These are phyloP conservation scores for Penicillium arizonense DNA, from an alignment of 495 filamentous ascomycete genomes.

Conservation along the genomic window DNA sequence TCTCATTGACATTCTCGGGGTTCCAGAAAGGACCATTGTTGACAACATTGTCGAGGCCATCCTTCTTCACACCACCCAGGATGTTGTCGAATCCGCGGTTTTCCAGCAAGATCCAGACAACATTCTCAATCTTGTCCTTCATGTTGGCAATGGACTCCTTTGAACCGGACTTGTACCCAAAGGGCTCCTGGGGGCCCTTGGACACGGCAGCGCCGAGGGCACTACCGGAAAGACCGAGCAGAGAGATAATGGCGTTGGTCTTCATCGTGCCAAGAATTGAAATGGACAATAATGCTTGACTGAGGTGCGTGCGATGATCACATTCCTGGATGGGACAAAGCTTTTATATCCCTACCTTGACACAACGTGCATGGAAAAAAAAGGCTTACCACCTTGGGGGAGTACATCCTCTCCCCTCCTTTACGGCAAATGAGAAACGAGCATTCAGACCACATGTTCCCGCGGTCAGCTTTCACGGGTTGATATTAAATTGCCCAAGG, in stretches of 20 bases:
- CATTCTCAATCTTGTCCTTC: constrained; percentile 48
- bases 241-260: constrained; percentile 20
- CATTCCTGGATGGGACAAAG: background rate
- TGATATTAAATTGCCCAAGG: no score
- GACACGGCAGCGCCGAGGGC: constrained; percentile 20
- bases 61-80: constrained; percentile 36
- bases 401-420: background rate
- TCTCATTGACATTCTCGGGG: constrained; percentile 34
- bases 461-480: background rate
- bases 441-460: background rate
- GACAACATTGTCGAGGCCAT: constrained; percentile 41
- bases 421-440: background rate
- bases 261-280: constrained; percentile 14
- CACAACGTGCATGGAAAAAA: background rate
- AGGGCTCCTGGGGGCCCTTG: constrained; percentile 11
- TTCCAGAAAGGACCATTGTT: constrained; percentile 47
- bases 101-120: constrained; percentile 45
- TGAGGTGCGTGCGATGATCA: constrained; percentile 1
- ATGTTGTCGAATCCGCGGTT: constrained; percentile 50
- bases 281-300: background rate
- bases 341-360: constrained; percentile 1
- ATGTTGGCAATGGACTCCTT: constrained; percentile 35
- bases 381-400: background rate
- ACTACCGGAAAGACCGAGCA: constrained; percentile 23
- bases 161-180: constrained; percentile 26